Conservation (phyloP, 768 basidiomycete species). For the Pholiota microspora region DNA sequence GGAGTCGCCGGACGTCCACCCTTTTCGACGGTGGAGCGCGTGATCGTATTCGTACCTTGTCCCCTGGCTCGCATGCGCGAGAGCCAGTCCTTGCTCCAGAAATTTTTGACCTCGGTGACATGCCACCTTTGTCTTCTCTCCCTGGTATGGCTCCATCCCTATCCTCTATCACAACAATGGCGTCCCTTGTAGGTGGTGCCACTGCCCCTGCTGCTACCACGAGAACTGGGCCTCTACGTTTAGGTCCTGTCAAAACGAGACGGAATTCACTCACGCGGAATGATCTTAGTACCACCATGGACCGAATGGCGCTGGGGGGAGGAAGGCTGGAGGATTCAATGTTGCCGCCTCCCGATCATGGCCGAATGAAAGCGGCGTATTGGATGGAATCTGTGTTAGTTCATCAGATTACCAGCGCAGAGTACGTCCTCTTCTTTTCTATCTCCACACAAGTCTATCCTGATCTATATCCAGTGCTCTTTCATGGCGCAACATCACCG, state of each 20-base stretch:
- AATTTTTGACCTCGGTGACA: conserved; percentile 36
- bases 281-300: conserved; percentile 59
- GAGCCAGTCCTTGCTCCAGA: conserved; percentile 34
- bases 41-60: conserved; percentile 35
- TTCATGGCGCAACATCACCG: conserved; percentile 47
- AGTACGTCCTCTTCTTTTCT: conserved; percentile 42
- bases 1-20: conserved; percentile 37
- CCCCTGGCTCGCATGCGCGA: conserved; percentile 32
- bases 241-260: conserved; percentile 29
- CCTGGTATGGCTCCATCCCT: conserved; percentile 54
- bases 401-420: conserved; percentile 41
- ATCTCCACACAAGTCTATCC: background rate
- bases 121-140: conserved; percentile 44
- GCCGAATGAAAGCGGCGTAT: conserved; percentile 66
- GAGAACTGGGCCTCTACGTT: conserved; percentile 24
- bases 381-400: conserved; percentile 68
- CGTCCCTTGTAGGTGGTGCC: conserved; percentile 39
- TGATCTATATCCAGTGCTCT: conserved; percentile 30
- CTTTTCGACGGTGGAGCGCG: conserved; percentile 30
- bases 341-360: conserved; percentile 48
- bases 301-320: conserved; percentile 66
- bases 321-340: conserved; percentile 43
- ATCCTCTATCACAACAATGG: conserved; percentile 52
- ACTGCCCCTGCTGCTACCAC: conserved; percentile 2
- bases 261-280: conserved; percentile 50